Evolutionary conservation across 1,284 basidiomycete genomes (phyloP).

Genomic region (Rhodotorula sp.): DNA sequence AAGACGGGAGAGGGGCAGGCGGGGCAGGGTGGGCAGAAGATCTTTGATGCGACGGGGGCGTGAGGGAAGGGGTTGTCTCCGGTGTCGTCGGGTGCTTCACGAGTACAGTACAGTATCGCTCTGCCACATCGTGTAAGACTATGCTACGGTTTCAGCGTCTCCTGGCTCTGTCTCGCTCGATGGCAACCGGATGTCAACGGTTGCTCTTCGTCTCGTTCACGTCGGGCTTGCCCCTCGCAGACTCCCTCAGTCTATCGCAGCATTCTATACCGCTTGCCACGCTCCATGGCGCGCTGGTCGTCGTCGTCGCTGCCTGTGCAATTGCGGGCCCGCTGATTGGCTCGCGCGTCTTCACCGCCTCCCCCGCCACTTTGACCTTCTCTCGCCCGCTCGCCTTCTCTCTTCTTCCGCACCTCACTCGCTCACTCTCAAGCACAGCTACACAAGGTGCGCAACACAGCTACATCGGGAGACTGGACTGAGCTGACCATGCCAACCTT

Average conservation of each 20-base stretch:
- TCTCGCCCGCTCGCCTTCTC: neutral
- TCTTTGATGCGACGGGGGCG: constrained; percentile 24
- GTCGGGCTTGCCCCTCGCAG: no score
- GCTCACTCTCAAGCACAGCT: neutral
- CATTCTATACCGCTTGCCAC: neutral
- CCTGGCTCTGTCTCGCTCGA: no score
- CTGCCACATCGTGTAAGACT: no score
- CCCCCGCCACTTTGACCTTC: no score
- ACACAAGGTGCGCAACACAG: neutral
- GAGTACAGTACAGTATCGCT: neutral
- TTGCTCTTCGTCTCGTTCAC: no score
- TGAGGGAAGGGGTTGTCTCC: neutral
- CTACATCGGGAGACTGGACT: no score
- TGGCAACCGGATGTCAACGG: no score
- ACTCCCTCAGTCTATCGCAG: no score
- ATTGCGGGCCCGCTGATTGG: neutral
- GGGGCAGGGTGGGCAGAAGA: neutral
- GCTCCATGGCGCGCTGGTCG: neutral
- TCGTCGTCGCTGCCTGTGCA: neutral
- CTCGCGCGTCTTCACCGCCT: no score
- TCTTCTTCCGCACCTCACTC: neutral
- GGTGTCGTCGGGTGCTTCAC: no score
- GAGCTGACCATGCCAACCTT: neutral
- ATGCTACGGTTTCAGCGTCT: no score
- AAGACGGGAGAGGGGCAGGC: neutral